Evolutionary conservation across 2,329 filamentous ascomycete genomes (phyloP).

Genomic region (Colletotrichum eleusines): DNA sequence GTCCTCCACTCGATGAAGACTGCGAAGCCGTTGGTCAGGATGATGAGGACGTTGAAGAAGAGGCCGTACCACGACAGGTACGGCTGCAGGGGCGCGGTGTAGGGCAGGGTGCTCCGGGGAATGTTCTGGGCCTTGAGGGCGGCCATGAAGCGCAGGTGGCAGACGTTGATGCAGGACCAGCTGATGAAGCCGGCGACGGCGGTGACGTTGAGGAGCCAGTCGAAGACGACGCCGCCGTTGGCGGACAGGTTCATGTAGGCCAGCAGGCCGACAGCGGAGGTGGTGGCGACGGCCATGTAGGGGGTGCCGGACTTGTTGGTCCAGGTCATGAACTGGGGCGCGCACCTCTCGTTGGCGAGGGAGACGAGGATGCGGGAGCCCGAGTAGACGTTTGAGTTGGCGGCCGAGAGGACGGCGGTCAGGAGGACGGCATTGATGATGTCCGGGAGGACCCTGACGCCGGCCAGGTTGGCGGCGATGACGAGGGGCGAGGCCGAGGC

Average conservation of each 20-base stretch:
- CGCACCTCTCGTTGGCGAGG: conserved; percentile 73
- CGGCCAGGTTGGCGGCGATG: conserved; percentile 70
- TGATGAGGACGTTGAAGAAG: conserved; percentile 73
- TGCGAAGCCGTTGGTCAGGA: conserved; percentile 77
- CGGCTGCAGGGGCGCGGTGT: conserved; percentile 71
- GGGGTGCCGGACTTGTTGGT: conserved; percentile 74
- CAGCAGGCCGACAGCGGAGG: conserved; percentile 71
- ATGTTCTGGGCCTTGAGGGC: conserved; percentile 69
- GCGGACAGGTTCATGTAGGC: conserved; percentile 75
- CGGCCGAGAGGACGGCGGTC: conserved; percentile 82
- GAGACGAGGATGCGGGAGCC: conserved; percentile 76
- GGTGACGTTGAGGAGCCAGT: conserved; percentile 79
- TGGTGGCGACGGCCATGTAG: conserved; percentile 68
- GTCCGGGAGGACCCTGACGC: conserved; percentile 71
- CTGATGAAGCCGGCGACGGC: conserved; percentile 77
- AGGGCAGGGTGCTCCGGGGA: conserved; percentile 68
- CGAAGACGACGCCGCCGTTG: conserved; percentile 71
- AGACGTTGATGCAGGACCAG: conserved; percentile 75
- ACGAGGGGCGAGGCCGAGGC: conserved; percentile 76
- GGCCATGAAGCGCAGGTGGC: conserved; percentile 75
- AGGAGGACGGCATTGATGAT: conserved; percentile 85
- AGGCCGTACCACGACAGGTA: conserved; percentile 75
- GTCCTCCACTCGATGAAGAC: conserved; percentile 74
- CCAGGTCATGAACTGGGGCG: conserved; percentile 68
- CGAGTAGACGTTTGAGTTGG: conserved; percentile 82